Base-by-base conservation (phyloP, 768 basidiomycete species). In the Termitomyces sp. region DNA sequence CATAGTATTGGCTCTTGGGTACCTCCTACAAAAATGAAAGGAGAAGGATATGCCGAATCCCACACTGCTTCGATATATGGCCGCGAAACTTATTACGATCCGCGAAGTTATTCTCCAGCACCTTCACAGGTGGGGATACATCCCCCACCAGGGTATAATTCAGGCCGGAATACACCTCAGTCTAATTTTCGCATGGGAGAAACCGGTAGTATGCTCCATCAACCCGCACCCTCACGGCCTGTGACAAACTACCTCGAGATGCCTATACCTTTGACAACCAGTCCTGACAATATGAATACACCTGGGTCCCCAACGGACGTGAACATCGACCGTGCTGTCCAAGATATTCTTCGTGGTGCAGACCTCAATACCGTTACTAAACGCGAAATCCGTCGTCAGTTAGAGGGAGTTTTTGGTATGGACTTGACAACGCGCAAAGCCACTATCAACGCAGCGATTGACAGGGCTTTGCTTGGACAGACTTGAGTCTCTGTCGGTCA, bases 1-100 rank as follows among this genome's bases (percentile, higher is more conserved):
- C 94, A 96, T 72, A 94, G 92, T 61, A 92, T 95, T 53, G 93
- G 93, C 8, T 95, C 92, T 0, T 96, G 93, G 91, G 87, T 89
- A 11, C 93, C 93, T 36, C 91, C 90, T 0, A 75, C 76, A 42
- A 89, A 88, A 67, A 70, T 81, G 63, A 85, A 81, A 63, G 87
- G 84, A 66, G 90, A 85, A 66, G 90, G 85, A 2, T 91, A 91
- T 56, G 79, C 87, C 3, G 88, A 92, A 67, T 91, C 89, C 4
- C 85, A 81, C 16, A 86, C 91, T 8, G 87, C 84, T 2, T 94
- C 91, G 0, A 69, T 93, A 31, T 95, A 95, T 63, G 93, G 93
- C 46, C 90, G 90, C 44, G 91, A 93, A 69, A 95, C 93, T 0
- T 83, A 81, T 66, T 95, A 95, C 68, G 91, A 95, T 61, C 87